These are phyloP conservation scores for Leucocoprinus leucothites DNA, from an alignment of 768 basidiomycete species.

Conservation along the genomic window DNA sequence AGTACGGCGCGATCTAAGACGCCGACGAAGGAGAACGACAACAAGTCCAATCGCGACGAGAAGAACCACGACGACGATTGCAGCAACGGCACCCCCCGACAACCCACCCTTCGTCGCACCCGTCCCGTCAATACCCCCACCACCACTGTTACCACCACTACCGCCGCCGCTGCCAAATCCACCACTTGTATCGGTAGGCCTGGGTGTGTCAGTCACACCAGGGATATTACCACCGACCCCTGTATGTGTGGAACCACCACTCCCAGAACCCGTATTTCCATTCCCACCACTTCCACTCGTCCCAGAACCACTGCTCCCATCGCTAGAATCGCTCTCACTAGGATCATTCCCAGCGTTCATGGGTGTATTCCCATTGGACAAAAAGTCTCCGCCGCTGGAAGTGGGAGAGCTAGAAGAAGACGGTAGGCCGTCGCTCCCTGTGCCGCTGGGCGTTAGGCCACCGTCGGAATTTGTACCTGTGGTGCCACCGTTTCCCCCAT, in stretches of 20 bases:
- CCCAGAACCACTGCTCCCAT: background rate
- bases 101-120: constrained; percentile 5
- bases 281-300: background rate
- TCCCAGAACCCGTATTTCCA: background rate
- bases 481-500: constrained; percentile 1
- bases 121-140: constrained; percentile 2
- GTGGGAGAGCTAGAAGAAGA: background rate
- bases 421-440: background rate
- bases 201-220: background rate
- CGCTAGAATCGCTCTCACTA: background rate
- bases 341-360: constrained; percentile 7
- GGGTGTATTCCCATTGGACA: background rate
- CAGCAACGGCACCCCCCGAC: constrained; percentile 37
- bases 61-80: constrained; percentile 33
- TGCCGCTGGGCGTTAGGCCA: background rate
- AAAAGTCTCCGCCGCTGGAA: too few relatives aligned
- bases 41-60: constrained; percentile 32
- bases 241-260: background rate
- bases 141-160: background rate
- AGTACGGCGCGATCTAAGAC: constrained; percentile 37
- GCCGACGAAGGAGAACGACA: constrained; percentile 44
- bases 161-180: background rate
- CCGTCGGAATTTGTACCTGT: background rate
- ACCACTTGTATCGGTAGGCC: background rate
- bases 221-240: too few relatives aligned